Evolutionary conservation across 2,329 filamentous ascomycete species (phyloP).

Genomic region (Drechslera avenae): DNA sequence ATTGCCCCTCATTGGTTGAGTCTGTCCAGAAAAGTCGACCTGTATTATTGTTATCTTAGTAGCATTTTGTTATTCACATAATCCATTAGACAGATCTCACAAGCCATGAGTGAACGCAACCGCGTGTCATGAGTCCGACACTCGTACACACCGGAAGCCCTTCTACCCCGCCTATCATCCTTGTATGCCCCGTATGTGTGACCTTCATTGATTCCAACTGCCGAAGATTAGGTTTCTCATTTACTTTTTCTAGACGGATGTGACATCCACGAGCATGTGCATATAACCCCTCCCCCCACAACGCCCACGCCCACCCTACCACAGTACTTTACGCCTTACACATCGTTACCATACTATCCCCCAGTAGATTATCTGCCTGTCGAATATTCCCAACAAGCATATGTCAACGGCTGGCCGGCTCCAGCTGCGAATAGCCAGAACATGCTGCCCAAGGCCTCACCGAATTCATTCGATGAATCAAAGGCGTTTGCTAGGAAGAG

Average conservation of each 20-base stretch:
- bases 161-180: too few relatives aligned
- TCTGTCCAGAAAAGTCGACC: not conserved
- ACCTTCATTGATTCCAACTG: too few relatives aligned
- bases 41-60: not conserved
- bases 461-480: not conserved
- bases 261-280: not conserved
- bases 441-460: not conserved
- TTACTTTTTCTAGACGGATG: not conserved
- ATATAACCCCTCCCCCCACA: not conserved
- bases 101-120: not conserved
- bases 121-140: too few relatives aligned
- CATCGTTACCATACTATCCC: not conserved
- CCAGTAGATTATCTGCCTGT: not conserved
- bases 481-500: constrained; percentile 16
- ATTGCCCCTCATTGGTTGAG: not conserved
- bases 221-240: not conserved
- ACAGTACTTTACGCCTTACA: not conserved
- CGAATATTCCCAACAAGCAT: not conserved
- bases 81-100: not conserved
- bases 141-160: too few relatives aligned
- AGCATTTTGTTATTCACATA: not conserved
- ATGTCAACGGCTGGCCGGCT: not conserved
- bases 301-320: not conserved
- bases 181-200: too few relatives aligned
- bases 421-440: not conserved